Evolutionary conservation across 2,329 filamentous ascomycete species (phyloP).

Genomic region (Phymatotrichopsis omnivora): DNA sequence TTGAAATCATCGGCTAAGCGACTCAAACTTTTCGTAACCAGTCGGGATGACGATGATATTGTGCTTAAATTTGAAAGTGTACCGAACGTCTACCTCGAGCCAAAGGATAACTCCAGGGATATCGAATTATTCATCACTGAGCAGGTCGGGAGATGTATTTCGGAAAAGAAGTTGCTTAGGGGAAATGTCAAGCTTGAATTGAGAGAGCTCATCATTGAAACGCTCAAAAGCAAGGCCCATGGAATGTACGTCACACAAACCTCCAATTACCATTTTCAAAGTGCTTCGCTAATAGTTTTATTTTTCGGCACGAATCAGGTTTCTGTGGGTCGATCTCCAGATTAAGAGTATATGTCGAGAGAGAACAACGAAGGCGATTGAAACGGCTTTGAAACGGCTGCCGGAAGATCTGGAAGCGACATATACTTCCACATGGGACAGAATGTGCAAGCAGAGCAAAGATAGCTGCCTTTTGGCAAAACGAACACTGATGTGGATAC

Average conservation of each 20-base stretch:
- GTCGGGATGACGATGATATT: constrained; percentile 9
- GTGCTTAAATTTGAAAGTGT: background rate
- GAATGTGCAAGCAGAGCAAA: background rate
- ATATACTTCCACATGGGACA: constrained; percentile 5
- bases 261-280: no score
- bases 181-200: no score
- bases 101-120: constrained; percentile 1
- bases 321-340: constrained; percentile 33
- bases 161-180: no score
- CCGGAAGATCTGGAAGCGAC: constrained; percentile 16
- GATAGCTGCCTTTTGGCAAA: background rate
- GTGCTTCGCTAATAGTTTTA: no score
- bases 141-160: background rate
- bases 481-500: constrained; percentile 10
- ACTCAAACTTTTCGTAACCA: constrained; percentile 15
- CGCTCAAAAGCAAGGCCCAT: no score
- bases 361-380: constrained; percentile 28
- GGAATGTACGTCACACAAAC: no score
- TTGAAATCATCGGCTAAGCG: constrained; percentile 6
- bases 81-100: background rate
- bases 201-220: no score
- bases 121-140: constrained; percentile 1
- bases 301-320: no score
- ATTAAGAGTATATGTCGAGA: constrained; percentile 31
- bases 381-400: constrained; percentile 27